Evolutionary conservation across 176 grass and related monocot genomes (phyloP).

Genomic region (Thalia dealbata): DNA sequence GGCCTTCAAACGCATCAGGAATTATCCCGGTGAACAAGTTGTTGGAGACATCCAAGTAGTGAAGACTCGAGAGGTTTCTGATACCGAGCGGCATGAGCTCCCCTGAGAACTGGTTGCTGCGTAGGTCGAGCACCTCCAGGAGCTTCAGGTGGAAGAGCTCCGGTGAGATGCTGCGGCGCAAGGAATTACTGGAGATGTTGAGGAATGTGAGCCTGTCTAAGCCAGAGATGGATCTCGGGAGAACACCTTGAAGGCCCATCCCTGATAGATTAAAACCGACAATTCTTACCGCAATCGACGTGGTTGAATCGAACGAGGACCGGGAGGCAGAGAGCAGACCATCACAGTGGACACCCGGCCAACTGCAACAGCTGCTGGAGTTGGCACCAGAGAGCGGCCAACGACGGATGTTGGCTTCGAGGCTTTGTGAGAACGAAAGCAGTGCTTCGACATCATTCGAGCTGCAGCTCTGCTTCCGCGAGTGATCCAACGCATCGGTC

Average conservation of each 20-base stretch:
- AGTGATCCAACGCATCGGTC: no score
- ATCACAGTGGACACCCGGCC: neutral
- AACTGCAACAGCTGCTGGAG: neutral
- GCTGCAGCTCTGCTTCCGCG: no score
- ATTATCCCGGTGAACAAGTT: neutral
- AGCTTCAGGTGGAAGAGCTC: slow-evolving; percentile 1
- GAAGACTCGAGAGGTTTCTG: neutral
- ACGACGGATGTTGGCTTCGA: neutral
- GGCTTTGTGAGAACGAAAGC: neutral
- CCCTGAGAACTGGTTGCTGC: neutral
- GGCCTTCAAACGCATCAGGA: neutral
- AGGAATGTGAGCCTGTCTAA: neutral
- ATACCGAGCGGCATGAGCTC: neutral
- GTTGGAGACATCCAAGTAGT: neutral
- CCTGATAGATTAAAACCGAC: neutral
- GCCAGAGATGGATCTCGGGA: neutral
- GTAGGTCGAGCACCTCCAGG: neutral
- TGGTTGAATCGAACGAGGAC: neutral
- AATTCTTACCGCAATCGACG: neutral
- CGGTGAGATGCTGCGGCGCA: neutral
- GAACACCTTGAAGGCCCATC: neutral
- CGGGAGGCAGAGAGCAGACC: neutral
- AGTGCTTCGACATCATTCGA: neutral
- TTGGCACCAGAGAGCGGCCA: neutral
- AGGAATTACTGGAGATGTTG: neutral